Evolutionary conservation across 1,284 basidiomycete genomes (phyloP).

Genomic region (Ustilago cynodontis): DNA sequence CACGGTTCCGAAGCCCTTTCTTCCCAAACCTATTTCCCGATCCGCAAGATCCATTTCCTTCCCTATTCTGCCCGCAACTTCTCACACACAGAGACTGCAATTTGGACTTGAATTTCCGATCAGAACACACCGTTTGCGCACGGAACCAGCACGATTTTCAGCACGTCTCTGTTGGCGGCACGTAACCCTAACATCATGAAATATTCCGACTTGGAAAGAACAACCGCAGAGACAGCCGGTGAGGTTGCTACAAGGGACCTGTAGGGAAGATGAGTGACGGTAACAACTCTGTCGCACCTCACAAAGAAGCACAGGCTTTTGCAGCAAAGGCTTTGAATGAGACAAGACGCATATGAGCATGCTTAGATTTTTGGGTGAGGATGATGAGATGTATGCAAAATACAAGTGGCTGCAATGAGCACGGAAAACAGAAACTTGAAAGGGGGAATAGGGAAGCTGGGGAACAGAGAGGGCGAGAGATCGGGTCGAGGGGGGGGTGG

Average conservation of each 20-base stretch:
- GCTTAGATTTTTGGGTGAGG: constrained; percentile 40
- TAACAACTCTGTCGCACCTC: too few species aligned
- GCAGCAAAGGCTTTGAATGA: constrained; percentile 3
- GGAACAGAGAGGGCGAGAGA: constrained; percentile 50
- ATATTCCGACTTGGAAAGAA: too few species aligned
- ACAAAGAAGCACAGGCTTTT: background rate
- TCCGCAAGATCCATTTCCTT: background rate
- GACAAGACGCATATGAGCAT: constrained; percentile 42
- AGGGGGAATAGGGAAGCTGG: constrained; percentile 39
- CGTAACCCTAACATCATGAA: background rate
- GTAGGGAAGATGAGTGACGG: too few species aligned
- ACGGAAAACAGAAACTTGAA: constrained; percentile 14
- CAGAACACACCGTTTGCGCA: background rate
- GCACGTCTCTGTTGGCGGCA: background rate
- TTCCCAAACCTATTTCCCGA: constrained; percentile 1
- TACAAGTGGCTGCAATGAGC: constrained; percentile 25
- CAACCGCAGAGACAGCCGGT: background rate
- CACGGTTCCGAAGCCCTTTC: constrained; percentile 24
- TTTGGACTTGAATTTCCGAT: background rate
- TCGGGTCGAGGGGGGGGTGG: constrained; percentile 14
- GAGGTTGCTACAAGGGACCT: background rate
- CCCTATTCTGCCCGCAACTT: constrained; percentile 13
- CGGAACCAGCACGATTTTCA: background rate
- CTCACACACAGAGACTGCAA: background rate
- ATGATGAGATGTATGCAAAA: constrained; percentile 39